Evolutionary conservation across 306 rosid species (phyloP).

Genomic region (Vigna nakashimae): DNA sequence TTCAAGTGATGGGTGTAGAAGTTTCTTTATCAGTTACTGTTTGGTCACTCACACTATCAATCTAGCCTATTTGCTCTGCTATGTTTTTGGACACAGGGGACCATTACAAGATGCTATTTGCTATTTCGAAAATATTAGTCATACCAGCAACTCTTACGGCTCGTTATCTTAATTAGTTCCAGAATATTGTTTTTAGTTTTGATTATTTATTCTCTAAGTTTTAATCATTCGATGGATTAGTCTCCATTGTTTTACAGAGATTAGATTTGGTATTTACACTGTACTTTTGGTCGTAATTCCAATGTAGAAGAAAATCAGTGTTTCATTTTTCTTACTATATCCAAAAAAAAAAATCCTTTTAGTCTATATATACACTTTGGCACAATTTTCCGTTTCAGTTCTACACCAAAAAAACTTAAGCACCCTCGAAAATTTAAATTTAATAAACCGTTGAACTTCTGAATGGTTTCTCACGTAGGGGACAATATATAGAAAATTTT

Average conservation of each 20-base stretch:
- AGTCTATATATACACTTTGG: too few relatives aligned
- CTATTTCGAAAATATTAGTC: neutral
- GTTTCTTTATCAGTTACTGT: neutral
- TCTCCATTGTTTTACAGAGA: too few relatives aligned
- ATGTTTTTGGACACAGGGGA: neutral
- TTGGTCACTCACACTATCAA: neutral
- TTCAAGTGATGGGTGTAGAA: neutral
- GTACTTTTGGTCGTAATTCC: neutral
- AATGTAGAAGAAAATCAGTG: too few relatives aligned
- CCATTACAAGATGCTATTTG: neutral
- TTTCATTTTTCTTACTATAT: too few relatives aligned
- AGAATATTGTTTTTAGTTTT: neutral
- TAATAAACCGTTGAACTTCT: too few relatives aligned
- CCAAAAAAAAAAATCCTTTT: too few relatives aligned
- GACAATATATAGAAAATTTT: too few relatives aligned
- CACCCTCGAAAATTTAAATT: too few relatives aligned
- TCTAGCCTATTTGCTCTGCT: too few relatives aligned
- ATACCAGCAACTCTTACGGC: neutral
- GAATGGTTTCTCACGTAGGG: neutral
- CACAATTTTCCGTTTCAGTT: too few relatives aligned
- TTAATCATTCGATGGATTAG: neutral
- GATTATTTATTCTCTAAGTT: neutral
- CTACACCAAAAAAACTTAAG: too few relatives aligned
- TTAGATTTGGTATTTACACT: neutral
- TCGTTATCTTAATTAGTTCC: neutral